These are phyloP conservation scores for Exophiala aquamarina DNA, from an alignment of 2,329 filamentous ascomycete genomes.

Conservation along the genomic window DNA sequence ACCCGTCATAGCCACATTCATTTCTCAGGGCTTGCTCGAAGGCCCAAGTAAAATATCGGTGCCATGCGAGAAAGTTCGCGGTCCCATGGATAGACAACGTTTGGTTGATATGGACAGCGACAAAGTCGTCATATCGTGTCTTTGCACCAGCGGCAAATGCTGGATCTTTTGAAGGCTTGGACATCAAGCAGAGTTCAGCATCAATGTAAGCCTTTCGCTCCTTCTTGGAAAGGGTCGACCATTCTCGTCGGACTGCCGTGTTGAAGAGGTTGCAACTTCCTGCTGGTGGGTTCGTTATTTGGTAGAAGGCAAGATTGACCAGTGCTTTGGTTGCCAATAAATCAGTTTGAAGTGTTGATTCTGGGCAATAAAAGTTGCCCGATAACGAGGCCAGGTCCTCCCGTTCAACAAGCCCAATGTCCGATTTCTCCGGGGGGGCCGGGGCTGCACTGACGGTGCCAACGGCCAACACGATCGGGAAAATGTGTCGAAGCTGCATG, in stretches of 20 bases:
- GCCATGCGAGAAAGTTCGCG: constrained; percentile 43
- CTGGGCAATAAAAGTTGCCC: constrained; percentile 12
- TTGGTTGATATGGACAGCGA: constrained; percentile 38
- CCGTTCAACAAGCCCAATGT: constrained; percentile 10
- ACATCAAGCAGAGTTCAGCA: constrained; percentile 38
- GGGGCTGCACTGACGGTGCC: constrained; percentile 9
- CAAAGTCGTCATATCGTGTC: constrained; percentile 50
- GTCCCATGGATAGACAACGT: constrained; percentile 36
- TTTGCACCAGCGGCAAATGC: constrained; percentile 43
- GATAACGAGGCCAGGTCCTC: constrained; percentile 8
- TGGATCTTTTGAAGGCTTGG: constrained; percentile 25
- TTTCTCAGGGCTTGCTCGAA: constrained; percentile 45
- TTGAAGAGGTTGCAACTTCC: constrained; percentile 39
- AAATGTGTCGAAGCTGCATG: constrained; percentile 17
- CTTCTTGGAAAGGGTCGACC: constrained; percentile 33
- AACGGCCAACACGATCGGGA: constrained; percentile 17
- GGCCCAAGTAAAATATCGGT: constrained; percentile 42
- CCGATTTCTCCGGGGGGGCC: constrained; percentile 1
- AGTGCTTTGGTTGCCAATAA: constrained; percentile 35
- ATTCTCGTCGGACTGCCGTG: constrained; percentile 43
- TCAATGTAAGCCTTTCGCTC: constrained; percentile 34
- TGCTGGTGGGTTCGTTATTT: constrained; percentile 13
- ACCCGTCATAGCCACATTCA: constrained; percentile 46
- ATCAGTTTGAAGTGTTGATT: constrained; percentile 31
- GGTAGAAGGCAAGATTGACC: constrained; percentile 34